Evolutionary conservation across 441 rosid species (phyloP).

Genomic region (Gossypium aridum): DNA sequence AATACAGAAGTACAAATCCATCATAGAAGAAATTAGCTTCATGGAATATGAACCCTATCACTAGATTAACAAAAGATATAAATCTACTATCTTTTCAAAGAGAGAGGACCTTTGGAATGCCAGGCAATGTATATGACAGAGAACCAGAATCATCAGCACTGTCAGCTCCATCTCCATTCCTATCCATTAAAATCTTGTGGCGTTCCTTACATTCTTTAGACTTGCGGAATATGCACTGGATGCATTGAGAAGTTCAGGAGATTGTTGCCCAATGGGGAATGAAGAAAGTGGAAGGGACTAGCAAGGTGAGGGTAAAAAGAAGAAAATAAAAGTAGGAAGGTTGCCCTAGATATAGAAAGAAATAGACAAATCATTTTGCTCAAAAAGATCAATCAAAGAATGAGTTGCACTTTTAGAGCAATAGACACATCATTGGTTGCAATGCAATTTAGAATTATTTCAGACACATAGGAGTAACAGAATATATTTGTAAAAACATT

Average conservation of each 20-base stretch:
- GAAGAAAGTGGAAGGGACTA: background rate
- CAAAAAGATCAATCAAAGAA: background rate
- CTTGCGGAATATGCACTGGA: slow-evolving; percentile 85
- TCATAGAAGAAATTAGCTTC: slow-evolving; percentile 20
- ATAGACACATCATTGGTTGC: background rate
- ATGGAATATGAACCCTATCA: slow-evolving; percentile 8
- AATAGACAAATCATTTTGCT: background rate
- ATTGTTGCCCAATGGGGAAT: slow-evolving; percentile 7
- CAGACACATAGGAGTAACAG: background rate
- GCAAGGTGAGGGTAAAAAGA: background rate
- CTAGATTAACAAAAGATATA: slow-evolving; percentile 1
- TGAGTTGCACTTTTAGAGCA: slow-evolving; percentile 2
- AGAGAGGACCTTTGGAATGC: slow-evolving; percentile 82
- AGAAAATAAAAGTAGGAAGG: background rate
- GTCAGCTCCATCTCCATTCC: slow-evolving; percentile 91
- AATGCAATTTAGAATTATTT: background rate
- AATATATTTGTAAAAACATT: slow-evolving; percentile 1
- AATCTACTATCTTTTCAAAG: background rate
- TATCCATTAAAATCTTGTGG: slow-evolving; percentile 87
- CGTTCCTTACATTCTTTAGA: slow-evolving; percentile 97
- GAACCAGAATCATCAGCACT: slow-evolving; percentile 99
- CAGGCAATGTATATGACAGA: slow-evolving; percentile 96
- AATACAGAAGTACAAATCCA: slow-evolving; percentile 22
- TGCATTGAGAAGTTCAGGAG: slow-evolving; percentile 6
- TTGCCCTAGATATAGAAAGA: background rate